Conservation (phyloP, 2,329 filamentous ascomycete genomes). For the Alternaria angustiovoidea region DNA sequence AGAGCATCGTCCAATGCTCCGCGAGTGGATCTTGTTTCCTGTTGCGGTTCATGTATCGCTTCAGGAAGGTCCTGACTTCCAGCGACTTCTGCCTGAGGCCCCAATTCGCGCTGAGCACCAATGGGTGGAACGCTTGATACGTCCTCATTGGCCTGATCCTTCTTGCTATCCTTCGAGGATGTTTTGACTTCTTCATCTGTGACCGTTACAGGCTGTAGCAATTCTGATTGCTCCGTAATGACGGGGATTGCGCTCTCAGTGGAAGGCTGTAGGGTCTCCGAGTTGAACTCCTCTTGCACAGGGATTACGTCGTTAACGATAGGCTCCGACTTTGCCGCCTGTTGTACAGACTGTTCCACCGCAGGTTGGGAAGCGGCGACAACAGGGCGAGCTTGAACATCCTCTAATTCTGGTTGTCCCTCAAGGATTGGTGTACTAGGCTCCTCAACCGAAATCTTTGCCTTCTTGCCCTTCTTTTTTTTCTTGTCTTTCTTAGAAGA, state of each 20-base stretch:
- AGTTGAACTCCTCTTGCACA: constrained; percentile 5
- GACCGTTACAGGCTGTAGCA: not conserved
- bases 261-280: not conserved
- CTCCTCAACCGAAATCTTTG: constrained; percentile 19
- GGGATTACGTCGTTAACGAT: not conserved
- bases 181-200: constrained; percentile 6
- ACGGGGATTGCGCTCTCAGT: not conserved
- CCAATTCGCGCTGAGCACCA: constrained; percentile 3
- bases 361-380: not conserved
- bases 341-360: constrained; percentile 2
- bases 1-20: not conserved
- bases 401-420: constrained; percentile 9
- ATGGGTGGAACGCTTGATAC: not conserved
- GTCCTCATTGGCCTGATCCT: constrained; percentile 13
- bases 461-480: constrained; percentile 38
- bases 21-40: not conserved
- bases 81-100: not conserved
- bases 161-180: constrained; percentile 54
- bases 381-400: not conserved
- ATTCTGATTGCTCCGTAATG: constrained; percentile 7
- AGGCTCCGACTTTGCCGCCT: not conserved
- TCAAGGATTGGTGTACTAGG: constrained; percentile 23
- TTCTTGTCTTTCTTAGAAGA: constrained; percentile 37
- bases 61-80: not conserved
- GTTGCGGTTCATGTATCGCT: not conserved